Evolutionary conservation across 345 rosid species (phyloP).

Genomic region (Abelmoschus esculentus): DNA sequence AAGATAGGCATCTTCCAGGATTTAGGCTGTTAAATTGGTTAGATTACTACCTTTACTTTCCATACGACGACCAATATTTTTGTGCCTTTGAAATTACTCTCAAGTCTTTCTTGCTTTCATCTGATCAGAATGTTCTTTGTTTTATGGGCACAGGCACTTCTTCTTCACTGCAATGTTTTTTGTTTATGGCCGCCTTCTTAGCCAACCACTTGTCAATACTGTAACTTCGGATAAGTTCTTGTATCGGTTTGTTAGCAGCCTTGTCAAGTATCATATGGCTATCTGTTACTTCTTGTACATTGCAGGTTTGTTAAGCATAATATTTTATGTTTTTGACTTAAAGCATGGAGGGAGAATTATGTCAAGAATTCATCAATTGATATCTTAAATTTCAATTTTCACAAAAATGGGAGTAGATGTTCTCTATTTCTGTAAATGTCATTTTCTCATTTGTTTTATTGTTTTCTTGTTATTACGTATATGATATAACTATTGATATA

Average conservation of each 20-base stretch:
- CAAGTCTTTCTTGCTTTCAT: not conserved
- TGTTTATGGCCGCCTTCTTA: slow-evolving; percentile 91
- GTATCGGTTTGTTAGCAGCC: slow-evolving; percentile 70
- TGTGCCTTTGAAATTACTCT: not conserved
- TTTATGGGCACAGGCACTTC: slow-evolving; percentile 63
- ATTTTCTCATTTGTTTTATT: not conserved
- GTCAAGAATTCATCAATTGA: not conserved
- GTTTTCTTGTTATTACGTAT: not conserved
- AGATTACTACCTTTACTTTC: slow-evolving; percentile 5
- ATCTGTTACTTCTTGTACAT: slow-evolving; percentile 82
- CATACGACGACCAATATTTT: not conserved
- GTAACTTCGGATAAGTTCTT: slow-evolving; percentile 72
- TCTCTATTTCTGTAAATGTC: not conserved
- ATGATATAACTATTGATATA: not conserved
- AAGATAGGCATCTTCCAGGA: slow-evolving; percentile 78
- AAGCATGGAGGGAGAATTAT: slow-evolving; percentile 2
- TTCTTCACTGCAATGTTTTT: slow-evolving; percentile 97
- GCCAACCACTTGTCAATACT: slow-evolving; percentile 86
- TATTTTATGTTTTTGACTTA: slow-evolving; percentile 2
- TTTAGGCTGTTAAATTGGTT: slow-evolving; percentile 88
- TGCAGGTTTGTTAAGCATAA: slow-evolving; percentile 49
- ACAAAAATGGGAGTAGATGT: not conserved
- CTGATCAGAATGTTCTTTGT: slow-evolving; percentile 1
- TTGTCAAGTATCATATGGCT: slow-evolving; percentile 89
- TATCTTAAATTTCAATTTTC: not conserved